Base-by-base conservation (phyloP, 352 stramenopile genomes). In the Phytophthora meadii region DNA sequence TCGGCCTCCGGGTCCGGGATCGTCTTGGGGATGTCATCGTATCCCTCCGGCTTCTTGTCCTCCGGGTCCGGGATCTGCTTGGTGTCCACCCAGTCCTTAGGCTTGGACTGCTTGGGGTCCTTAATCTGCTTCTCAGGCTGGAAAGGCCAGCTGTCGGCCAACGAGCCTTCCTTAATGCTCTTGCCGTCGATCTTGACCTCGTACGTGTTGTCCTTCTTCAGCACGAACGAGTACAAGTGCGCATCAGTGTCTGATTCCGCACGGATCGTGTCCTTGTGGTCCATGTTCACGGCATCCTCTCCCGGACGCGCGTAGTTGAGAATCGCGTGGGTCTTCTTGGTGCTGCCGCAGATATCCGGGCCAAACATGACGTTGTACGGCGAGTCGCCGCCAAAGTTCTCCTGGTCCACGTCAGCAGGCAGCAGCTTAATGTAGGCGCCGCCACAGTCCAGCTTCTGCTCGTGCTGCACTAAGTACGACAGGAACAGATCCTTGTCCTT, bases 361-460 rank as follows among this genome's bases (percentile, higher is more conserved):
- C 98, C 98, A 79, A 99, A 99, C 98, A 99, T 99, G 73, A 99
- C 87, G 41, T 76, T 69, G 76, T 99, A 99, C 7, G 89, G 81
- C 34, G 95, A 96, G 54, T 99, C 97, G 34, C 97, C 97, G 54
- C 93, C 95, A 77, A 99, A 99, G 39, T 85, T 97, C 25, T 63
- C 81, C 65, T 96, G 74, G 72, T 99, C 94, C 61, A 98, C 90
- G 27, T 89, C 84, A n/a, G 78, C 84, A 22, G 94, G 88, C 40
- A 99, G 76, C 47, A 99, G 89, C 82, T 99, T 99, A 75, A 99
- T 98, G 93, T 99, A 99, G 10, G 97, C 97, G 60, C 98, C 98
- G 58, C 98, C 98, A 81, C 98, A 99, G 76, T 99, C 97, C 40
- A 99, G 82, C 59, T 98, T 94, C 81, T 99, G 95, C 82, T 99